Base-by-base conservation (phyloP, 148 eudicot species). In the Limonium bicolor region DNA sequence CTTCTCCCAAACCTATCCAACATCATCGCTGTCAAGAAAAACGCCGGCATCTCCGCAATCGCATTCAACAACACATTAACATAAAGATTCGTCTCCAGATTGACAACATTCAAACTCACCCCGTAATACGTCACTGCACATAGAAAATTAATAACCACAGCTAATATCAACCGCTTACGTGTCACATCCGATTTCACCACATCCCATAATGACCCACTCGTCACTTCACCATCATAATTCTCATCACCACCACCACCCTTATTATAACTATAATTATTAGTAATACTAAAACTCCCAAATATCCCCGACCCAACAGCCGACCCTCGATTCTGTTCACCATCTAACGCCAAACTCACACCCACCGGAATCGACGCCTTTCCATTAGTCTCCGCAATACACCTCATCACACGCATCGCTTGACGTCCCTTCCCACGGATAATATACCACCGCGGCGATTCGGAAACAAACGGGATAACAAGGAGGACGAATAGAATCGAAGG, bases 371-470 rank as follows among this genome's bases (percentile, higher is more conserved):
- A 22, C 4, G 7, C 33, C 3, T 42, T 60, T 4, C 77, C 78
- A 18, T 88, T 88, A 5, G 31, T 2, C 1, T 40, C 37, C 0
- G 96, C 94, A 13, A 88, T 83, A 2, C 16, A 16, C 1, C 25
- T 70, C 92, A 88, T 80, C 25, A 67, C 62, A 34, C 46, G 32
- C 79, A 77, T 67, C 2, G 92, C 94, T 1, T 44, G 32, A 13
- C 33, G 14, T 16, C 21, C n/a, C 25, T 51, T 61, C 0, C 96
- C 94, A 0, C 82, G 67, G 2, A 88, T 64, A 13, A 88, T 60
- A 73, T 61, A 74, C 96, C 96, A 88, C 4, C 94, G 60, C 14
- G 96, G 96, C 29, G 96, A 88, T 37, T 88, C 94, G 0, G 81
- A 70, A 25, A 88, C 40, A 53, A 87, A 87, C 0, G 96, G 96